phyloP scores from a whole-genome alignment of 2,329 filamentous ascomycete species.

The Beauveria varroae region DNA sequence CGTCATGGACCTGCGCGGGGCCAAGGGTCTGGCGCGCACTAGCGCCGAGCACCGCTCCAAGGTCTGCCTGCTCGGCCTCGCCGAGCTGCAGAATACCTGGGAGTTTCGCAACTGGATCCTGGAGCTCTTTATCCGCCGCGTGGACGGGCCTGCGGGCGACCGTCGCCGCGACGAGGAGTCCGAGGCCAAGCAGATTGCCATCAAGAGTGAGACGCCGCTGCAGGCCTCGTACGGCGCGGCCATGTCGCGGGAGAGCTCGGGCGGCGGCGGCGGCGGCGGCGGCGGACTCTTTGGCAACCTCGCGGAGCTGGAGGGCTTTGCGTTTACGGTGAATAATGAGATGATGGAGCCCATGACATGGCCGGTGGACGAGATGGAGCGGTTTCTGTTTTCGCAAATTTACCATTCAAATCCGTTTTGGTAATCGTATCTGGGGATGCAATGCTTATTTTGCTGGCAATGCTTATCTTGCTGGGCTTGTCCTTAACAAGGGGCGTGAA shows the following conservation, averaged over 20 bases:
- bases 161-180: background rate
- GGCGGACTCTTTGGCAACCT: background rate
- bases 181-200: background rate
- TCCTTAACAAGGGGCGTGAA: background rate
- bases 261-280: background rate
- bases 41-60: conserved; percentile 40
- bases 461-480: background rate
- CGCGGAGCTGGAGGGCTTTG: background rate
- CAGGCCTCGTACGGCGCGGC: conserved; percentile 4
- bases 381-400: conserved; percentile 17
- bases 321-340: conserved; percentile 2
- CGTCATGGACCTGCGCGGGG: conserved; percentile 33
- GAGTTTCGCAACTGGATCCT: conserved; percentile 41
- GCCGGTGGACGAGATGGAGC: conserved; percentile 15
- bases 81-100: conserved; percentile 42
- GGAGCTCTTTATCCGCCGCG: conserved; percentile 39
- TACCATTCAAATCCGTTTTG: conserved; percentile 57
- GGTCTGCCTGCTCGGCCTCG: conserved; percentile 37
- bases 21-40: conserved; percentile 29
- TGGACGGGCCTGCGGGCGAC: conserved; percentile 35
- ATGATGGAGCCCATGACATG: conserved; percentile 12
- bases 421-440: conserved; percentile 19
- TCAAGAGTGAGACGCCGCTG: conserved; percentile 4
- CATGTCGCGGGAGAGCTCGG: conserved; percentile 1
- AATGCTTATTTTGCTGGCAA: background rate